These are phyloP conservation scores for Colletotrichum tropicale DNA, from an alignment of 2,329 filamentous ascomycete genomes.

Conservation along the genomic window DNA sequence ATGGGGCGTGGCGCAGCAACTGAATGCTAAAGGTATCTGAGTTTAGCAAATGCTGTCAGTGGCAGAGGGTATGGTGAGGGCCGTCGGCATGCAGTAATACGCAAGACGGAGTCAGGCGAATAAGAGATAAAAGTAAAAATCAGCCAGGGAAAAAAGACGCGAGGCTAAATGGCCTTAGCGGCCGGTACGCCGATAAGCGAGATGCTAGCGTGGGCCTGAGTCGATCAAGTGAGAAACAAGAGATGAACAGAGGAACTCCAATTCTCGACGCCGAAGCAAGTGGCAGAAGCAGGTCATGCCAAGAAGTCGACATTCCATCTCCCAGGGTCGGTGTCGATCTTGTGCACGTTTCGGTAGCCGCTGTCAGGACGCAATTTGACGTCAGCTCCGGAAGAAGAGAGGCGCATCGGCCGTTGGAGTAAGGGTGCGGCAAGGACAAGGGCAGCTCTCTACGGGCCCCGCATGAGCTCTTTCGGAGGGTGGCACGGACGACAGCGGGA, in stretches of 20 bases:
- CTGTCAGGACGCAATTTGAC: background rate
- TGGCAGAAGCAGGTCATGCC: background rate
- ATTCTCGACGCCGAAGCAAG: background rate
- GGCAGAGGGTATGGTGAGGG: background rate
- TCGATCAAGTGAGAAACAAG: background rate
- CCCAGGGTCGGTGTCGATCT: background rate
- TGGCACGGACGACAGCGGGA: constrained; percentile 13
- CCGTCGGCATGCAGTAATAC: background rate
- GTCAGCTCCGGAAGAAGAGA: background rate
- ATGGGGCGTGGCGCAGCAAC: background rate
- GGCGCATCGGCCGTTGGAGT: background rate
- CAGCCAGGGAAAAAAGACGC: background rate
- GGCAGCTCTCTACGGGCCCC: constrained; percentile 5
- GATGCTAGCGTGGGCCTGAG: background rate
- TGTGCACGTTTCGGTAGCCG: background rate
- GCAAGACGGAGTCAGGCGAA: background rate
- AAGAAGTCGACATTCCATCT: background rate
- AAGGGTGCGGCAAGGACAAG: constrained; percentile 6
- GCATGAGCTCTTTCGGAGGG: constrained; percentile 14
- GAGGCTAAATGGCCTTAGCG: constrained; percentile 12
- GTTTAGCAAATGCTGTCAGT: background rate
- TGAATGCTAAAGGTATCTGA: background rate
- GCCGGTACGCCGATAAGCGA: constrained; percentile 18
- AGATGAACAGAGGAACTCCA: background rate
- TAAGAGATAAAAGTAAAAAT: constrained; percentile 6